A percentile compares a stretch with the other conserved stretches of the same genome.
These are phyloP conservation scores for Bruguiera gymnorhiza DNA, from an alignment of 345 rosid genomes.

Conservation along the genomic window DNA sequence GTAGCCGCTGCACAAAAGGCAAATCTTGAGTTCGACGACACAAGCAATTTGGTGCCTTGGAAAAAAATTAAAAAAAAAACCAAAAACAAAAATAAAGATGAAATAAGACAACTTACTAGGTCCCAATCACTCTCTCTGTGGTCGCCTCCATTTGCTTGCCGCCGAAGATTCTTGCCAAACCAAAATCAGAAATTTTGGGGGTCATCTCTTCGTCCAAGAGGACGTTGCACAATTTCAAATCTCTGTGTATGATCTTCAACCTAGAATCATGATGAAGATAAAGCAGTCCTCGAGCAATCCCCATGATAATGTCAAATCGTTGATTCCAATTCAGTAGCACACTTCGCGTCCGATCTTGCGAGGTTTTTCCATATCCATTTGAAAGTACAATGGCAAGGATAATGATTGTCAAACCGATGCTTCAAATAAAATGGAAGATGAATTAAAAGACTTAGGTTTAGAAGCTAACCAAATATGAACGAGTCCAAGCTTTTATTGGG, in stretches of 20 bases:
- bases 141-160: constrained; percentile 22
- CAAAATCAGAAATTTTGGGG: constrained; percentile 27
- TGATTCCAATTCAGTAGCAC: constrained; percentile 15
- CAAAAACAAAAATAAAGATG: background rate
- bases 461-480: constrained; percentile 50
- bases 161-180: constrained; percentile 26
- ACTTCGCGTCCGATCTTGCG: constrained; percentile 7
- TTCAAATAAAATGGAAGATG: background rate
- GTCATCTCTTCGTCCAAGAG: constrained; percentile 19
- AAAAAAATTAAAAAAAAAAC: background rate
- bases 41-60: too few relatives aligned
- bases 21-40: background rate
- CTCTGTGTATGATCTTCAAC: constrained; percentile 29
- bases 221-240: constrained; percentile 24
- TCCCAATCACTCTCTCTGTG: constrained; percentile 22
- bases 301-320: constrained; percentile 21
- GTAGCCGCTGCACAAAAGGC: constrained; percentile 24
- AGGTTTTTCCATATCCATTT: too few relatives aligned
- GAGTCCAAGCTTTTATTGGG: constrained; percentile 59
- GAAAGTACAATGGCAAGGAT: too few relatives aligned
- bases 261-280: constrained; percentile 31
- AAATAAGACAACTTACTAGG: constrained; percentile 14
- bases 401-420: too few relatives aligned
- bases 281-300: constrained; percentile 22
- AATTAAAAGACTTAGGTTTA: background rate